phyloP scores from a whole-genome alignment of 148 eudicot species.

The Rhododendron mucronatum region DNA sequence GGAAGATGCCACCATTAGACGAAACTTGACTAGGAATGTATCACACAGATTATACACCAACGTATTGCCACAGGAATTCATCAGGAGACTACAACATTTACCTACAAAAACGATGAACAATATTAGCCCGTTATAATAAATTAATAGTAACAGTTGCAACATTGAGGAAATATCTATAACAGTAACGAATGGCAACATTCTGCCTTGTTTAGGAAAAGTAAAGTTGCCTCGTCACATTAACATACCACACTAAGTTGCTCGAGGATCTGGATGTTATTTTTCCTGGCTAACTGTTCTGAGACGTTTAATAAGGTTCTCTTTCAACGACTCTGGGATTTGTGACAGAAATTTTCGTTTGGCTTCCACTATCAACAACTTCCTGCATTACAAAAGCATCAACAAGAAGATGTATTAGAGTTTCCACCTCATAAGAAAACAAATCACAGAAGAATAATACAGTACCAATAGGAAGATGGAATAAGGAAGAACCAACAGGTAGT shows the following conservation, averaged over 20 bases:
- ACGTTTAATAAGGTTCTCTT: slow-evolving; percentile 50
- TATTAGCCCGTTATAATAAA: neutral
- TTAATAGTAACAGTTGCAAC: neutral
- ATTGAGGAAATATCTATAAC: neutral
- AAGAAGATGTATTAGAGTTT: neutral
- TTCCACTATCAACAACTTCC: slow-evolving; percentile 60
- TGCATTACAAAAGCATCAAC: slow-evolving; percentile 27
- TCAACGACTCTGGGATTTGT: slow-evolving; percentile 71
- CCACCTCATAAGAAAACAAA: neutral
- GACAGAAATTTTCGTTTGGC: slow-evolving; percentile 51
- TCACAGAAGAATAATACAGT: neutral
- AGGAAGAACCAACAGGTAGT: neutral
- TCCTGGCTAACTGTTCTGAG: slow-evolving; percentile 52
- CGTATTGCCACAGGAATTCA: neutral
- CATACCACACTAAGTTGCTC: slow-evolving; percentile 19
- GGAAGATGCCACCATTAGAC: neutral
- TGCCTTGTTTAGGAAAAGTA: neutral
- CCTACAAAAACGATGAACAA: neutral
- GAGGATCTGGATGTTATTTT: slow-evolving; percentile 21
- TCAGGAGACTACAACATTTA: slow-evolving; percentile 5
- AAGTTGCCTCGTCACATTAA: neutral
- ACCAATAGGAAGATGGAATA: neutral
- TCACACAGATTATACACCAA: slow-evolving; percentile 7
- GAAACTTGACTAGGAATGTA: neutral
- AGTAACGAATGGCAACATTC: neutral